A percentile compares a stretch with the other conserved stretches of the same genome.
Conservation (phyloP, 2,329 filamentous ascomycete genomes). For the Zalaria sp. region DNA sequence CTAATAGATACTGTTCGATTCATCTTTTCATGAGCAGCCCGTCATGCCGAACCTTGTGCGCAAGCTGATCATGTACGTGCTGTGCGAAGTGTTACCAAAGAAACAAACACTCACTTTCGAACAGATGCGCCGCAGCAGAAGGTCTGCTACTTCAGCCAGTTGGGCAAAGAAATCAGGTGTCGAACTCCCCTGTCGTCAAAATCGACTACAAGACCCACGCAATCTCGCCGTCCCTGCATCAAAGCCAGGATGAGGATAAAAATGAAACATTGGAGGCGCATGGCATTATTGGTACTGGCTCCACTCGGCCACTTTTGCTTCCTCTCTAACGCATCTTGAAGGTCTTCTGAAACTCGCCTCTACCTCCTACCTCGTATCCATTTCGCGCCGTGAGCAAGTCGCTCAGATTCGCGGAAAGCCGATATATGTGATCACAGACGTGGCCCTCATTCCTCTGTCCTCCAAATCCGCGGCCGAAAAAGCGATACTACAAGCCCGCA, state of each 20-base stretch:
- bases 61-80: slow-evolving; percentile 54
- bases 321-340: slow-evolving; percentile 22
- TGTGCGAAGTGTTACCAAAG: neutral
- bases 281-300: slow-evolving; percentile 40
- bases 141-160: slow-evolving; percentile 69
- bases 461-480: slow-evolving; percentile 60
- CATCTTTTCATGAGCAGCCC: no score
- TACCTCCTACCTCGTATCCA: slow-evolving; percentile 71
- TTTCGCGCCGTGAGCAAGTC: slow-evolving; percentile 75
- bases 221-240: slow-evolving; percentile 33
- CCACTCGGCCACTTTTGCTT: neutral
- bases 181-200: slow-evolving; percentile 45
- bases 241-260: slow-evolving; percentile 22
- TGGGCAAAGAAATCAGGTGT: slow-evolving; percentile 28
- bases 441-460: slow-evolving; percentile 76
- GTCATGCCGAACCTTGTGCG: slow-evolving; percentile 66
- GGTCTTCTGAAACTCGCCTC: slow-evolving; percentile 74
- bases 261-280: slow-evolving; percentile 29
- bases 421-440: slow-evolving; percentile 76
- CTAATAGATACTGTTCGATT: no score
- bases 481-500: slow-evolving; percentile 51
- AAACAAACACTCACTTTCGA: neutral
- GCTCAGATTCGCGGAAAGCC: slow-evolving; percentile 72
- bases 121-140: slow-evolving; percentile 52
- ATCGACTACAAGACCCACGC: slow-evolving; percentile 53